phyloP scores from a whole-genome alignment of 441 rosid species.

The Croton laevigatus region DNA sequence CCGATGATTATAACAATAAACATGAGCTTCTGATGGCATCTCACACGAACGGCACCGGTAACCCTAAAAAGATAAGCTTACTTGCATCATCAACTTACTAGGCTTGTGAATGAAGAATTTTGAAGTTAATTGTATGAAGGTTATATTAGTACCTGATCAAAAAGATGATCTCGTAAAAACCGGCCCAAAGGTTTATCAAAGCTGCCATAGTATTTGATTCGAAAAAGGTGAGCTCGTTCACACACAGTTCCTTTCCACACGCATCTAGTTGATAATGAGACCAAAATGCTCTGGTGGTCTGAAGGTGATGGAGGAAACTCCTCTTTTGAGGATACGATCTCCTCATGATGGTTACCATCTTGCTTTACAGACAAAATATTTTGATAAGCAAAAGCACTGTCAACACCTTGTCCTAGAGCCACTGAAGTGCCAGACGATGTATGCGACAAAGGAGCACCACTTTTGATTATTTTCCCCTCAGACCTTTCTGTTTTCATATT shows the following conservation, averaged over 20 bases:
- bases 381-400: constrained; percentile 24
- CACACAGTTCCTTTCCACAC: constrained; percentile 98
- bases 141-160: constrained; percentile 58
- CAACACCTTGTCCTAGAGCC: constrained; percentile 30
- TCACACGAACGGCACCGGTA: constrained; percentile 74
- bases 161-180: constrained; percentile 77
- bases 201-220: constrained; percentile 91
- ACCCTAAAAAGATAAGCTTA: constrained; percentile 39
- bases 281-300: constrained; percentile 95
- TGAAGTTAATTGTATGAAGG: constrained; percentile 9
- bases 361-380: constrained; percentile 27
- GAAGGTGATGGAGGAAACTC: constrained; percentile 93
- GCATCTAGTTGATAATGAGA: constrained; percentile 80
- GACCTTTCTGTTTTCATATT: constrained; percentile 38
- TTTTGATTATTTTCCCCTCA: constrained; percentile 25
- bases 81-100: constrained; percentile 16
- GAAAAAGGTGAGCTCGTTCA: constrained; percentile 84
- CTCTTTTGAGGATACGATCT: constrained; percentile 52
- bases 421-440: constrained; percentile 31
- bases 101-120: constrained; percentile 12
- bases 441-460: constrained; percentile 27
- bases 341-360: constrained; percentile 41
- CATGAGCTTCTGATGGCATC: constrained; percentile 95
- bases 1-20: constrained; percentile 92
- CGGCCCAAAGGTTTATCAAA: constrained; percentile 94